Percentiles rank a stretch among this genome's conserved stretches.
Conservation (phyloP, 1,284 basidiomycete genomes). For the Ustanciosporium gigantosporum region DNA sequence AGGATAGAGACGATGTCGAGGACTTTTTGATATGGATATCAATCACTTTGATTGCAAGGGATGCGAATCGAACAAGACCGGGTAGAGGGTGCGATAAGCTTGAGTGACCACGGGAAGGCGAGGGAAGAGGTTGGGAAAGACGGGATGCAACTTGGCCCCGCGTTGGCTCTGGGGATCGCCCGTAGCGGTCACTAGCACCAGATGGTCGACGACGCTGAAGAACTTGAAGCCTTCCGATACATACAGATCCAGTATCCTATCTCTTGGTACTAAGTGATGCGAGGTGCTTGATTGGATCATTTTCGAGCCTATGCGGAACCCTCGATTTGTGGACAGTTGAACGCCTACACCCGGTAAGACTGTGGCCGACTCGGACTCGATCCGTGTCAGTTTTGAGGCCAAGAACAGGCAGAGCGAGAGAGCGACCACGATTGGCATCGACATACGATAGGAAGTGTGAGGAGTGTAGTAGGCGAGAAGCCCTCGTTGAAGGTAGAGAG, state of each 20-base stretch:
- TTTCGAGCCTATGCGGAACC: slow-evolving; percentile 9
- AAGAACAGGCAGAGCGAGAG: too few relatives aligned
- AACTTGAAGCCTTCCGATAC: slow-evolving; percentile 39
- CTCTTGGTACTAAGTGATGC: slow-evolving; percentile 34
- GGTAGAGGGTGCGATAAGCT: slow-evolving; percentile 22
- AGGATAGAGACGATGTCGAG: too few relatives aligned
- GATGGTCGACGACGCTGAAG: slow-evolving; percentile 47
- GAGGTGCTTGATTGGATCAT: neutral
- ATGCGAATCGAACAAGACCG: slow-evolving; percentile 13
- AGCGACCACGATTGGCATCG: too few relatives aligned
- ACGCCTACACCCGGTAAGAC: slow-evolving; percentile 43
- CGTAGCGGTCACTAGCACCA: slow-evolving; percentile 18
- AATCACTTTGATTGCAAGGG: too few relatives aligned
- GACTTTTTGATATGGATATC: too few relatives aligned
- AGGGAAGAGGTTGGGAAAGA: slow-evolving; percentile 36
- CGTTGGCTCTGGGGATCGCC: neutral
- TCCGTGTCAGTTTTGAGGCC: too few relatives aligned
- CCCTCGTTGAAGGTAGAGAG: neutral
- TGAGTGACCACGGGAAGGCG: slow-evolving; percentile 14
- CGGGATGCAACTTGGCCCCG: slow-evolving; percentile 1
- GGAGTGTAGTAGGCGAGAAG: too few relatives aligned
- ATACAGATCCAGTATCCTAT: slow-evolving; percentile 48
- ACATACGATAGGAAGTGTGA: too few relatives aligned
- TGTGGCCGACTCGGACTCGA: slow-evolving; percentile 36
- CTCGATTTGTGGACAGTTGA: slow-evolving; percentile 42